phyloP scores from a whole-genome alignment of 495 filamentous ascomycete genomes.

The Penicillium robsamsonii region DNA sequence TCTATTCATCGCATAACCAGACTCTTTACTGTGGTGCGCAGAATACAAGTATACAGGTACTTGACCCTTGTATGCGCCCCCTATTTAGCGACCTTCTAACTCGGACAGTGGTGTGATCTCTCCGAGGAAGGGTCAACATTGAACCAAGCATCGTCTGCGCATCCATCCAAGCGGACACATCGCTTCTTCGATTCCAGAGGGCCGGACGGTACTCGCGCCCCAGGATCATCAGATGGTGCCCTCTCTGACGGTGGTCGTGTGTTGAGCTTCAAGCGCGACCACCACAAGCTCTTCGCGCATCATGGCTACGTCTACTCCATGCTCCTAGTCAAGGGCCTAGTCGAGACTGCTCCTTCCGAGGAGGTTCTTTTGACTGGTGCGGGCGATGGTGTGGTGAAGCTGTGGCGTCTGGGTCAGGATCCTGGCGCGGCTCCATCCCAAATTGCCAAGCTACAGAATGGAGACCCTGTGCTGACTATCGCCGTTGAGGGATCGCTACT shows the following conservation, averaged over 20 bases:
- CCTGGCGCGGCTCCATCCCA: constrained; percentile 49
- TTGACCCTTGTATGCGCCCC: constrained; percentile 14
- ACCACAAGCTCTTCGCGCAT: constrained; percentile 87
- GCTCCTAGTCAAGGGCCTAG: constrained; percentile 68
- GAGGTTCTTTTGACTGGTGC: constrained; percentile 87
- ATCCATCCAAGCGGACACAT: constrained; percentile 80
- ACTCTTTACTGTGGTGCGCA: constrained; percentile 91
- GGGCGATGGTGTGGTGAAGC: constrained; percentile 87
- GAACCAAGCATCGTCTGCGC: constrained; percentile 60
- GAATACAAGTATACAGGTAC: constrained; percentile 85
- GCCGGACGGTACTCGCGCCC: constrained; percentile 74
- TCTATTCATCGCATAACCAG: constrained; percentile 72
- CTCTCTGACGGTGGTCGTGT: constrained; percentile 55
- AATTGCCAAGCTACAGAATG: constrained; percentile 70
- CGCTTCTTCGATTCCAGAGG: constrained; percentile 92
- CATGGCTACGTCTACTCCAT: constrained; percentile 96
- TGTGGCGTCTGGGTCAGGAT: constrained; percentile 69
- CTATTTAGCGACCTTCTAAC: not conserved
- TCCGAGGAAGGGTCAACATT: constrained; percentile 53
- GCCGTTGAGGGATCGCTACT: constrained; percentile 83
- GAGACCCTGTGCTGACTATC: constrained; percentile 80
- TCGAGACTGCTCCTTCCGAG: constrained; percentile 62
- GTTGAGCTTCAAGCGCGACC: constrained; percentile 77
- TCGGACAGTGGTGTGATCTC: constrained; percentile 59
- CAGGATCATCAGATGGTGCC: constrained; percentile 49